Evolutionary conservation across 345 rosid genomes (phyloP).

Genomic region (Ailanthus altissimus): DNA sequence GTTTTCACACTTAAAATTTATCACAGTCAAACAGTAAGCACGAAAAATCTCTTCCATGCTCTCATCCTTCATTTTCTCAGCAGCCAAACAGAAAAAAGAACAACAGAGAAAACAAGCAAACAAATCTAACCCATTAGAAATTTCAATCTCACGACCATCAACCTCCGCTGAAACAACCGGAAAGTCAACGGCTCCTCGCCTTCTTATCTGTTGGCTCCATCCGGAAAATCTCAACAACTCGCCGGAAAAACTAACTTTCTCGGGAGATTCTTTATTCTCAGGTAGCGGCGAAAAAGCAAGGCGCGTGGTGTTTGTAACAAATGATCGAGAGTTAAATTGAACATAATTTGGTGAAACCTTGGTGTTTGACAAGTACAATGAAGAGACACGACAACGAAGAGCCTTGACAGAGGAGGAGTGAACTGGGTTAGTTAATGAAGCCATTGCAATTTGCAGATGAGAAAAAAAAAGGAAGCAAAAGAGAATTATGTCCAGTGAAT

Average conservation of each 20-base stretch:
- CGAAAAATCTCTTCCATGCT: not conserved
- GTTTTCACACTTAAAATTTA: not conserved
- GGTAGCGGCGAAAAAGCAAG: constrained; percentile 34
- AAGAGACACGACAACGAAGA: constrained; percentile 32
- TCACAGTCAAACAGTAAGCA: not conserved
- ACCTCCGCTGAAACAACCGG: constrained; percentile 38
- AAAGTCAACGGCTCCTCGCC: constrained; percentile 25
- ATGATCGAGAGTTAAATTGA: constrained; percentile 24
- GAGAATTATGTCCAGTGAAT: not conserved
- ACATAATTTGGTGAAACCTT: constrained; percentile 20
- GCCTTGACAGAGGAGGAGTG: constrained; percentile 26
- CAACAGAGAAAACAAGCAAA: not conserved
- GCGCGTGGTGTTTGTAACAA: constrained; percentile 20
- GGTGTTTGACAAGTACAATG: constrained; percentile 29
- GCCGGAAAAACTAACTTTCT: constrained; percentile 15
- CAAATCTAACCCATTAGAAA: constrained; percentile 23
- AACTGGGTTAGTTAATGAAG: constrained; percentile 27
- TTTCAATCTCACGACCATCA: constrained; percentile 37
- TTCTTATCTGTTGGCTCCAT: constrained; percentile 25
- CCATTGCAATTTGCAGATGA: constrained; percentile 33
- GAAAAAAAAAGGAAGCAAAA: constrained; percentile 6
- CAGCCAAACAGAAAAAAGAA: constrained; percentile 24
- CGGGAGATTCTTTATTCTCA: constrained; percentile 17
- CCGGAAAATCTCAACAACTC: constrained; percentile 26
- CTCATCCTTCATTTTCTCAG: constrained; percentile 17